Evolutionary conservation across 2,329 filamentous ascomycete species (phyloP), one percentile per base, ranked within the genome.

Genomic region (Talaromyces rugulosus): DNA sequence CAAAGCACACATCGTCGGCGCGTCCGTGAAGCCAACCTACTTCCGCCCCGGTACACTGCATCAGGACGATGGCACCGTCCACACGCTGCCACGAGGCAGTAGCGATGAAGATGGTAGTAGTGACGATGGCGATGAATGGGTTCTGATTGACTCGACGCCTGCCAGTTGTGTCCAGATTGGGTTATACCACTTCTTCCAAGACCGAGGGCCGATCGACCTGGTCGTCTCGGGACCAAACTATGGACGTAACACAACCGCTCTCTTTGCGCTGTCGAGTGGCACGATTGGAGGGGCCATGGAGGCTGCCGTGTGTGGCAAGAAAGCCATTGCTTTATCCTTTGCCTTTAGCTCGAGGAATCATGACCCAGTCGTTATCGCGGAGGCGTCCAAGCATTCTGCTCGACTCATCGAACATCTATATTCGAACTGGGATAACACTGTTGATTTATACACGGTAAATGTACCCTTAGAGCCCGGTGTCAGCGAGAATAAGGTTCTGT

Each of bases 1-100:
- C 69, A 99, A 99, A 81, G 95, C 95, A 2, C 95, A 98, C 77
- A 90, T 98, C 71, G 92, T 98, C 70, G 93, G 93, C 61, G 89
- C 94, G 74, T 90, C 90, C 9, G 85, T 96, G 64, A 91, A 89
- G 73, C 92, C 92, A 8, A 83, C 86, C 31, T 96, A 96, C 80
- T 96, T 92, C 80, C 89, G 89, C 1, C 87, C 87, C 0, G 83
- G 82, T 12, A 84, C 83, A 2, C 78, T 88, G 1, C 80, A 84
- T 66, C 75, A 85, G 66, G 85, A 87, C 58, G 87, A 91, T 65
- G 89, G 89, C 60, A 88, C 86, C 16, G 87, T 83, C 52, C 88
- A 90, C 73, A 77, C 82, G 56, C 81, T 87, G 30, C 82, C 87
- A 44, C 77, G 82, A 53, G 70, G 78, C 50, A 78, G 75, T 57